Base-by-base conservation (phyloP, 805 yeast genomes). In the Schizosaccharomyces lindneri region DNA sequence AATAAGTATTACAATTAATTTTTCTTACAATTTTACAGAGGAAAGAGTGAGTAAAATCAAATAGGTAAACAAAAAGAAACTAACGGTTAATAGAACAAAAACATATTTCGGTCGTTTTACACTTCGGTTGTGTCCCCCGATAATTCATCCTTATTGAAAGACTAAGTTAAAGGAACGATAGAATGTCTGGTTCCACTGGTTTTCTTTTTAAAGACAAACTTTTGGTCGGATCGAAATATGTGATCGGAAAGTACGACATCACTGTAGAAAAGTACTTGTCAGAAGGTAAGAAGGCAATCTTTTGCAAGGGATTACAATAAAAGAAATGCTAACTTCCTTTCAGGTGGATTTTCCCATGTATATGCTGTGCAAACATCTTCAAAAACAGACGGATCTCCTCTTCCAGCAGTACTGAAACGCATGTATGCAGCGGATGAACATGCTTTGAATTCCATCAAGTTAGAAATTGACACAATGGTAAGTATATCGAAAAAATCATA, bases 391-490 rank as follows among this genome's bases (percentile, higher is more conserved):
- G 57, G 57, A n/a, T 24, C 57, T 24, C 57, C 85, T 84, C 61
- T 76, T 93, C 69, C 87, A 17, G 31, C 36, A 19, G 93, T 97
- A 70, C 75, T 93, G 67, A 93, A 93, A 72, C 78, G 98, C 65
- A 97, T 93, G 19, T 84, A 83, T 41, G 97, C 93, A 2, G 97
- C 97, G 4, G 87, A 84, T 69, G 93, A 93, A 72, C 79, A 81
- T 67, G 85, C 84, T 61, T 76, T 93, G 69, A 86, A 85, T 67
- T 78, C 83, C 29, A 74, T 93, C 61, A 75, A 97, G 64, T 95
- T 94, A 48, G 99, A 93, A 71, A 98, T 93, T 17, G 97, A 93
- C 69, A 95, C 97, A 15, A 90, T 93, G 97, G 57, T 51, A 51
- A 19, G 57, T 6, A 9, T 2, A 7, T 17, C 6, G 9, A 24